Base-by-base conservation (phyloP, 1,139 yeast species). In the Yamadazyma atmosphaerica region DNA sequence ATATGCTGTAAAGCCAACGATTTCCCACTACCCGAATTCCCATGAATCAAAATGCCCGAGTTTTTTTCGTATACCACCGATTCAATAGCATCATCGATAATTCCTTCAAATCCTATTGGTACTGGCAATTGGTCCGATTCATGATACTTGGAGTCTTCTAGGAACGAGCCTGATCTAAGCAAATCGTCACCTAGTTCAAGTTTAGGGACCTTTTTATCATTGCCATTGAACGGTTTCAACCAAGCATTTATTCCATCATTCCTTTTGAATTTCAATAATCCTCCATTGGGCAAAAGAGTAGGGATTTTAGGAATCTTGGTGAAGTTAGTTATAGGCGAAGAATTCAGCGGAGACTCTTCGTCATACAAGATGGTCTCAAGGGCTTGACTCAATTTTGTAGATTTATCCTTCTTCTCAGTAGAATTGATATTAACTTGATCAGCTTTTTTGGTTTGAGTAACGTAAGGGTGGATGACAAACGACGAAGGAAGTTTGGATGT, bases 11-110 rank as follows among this genome's bases (percentile, higher is more conserved):
- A 56, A 0, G 83, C 52, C 2, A 79, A 63, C 0, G 92, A 65
- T 56, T 90, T 90, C 1, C 97, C 98, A 45, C 88, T 74, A 0
- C 96, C 97, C 0, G 87, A 67, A 27, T 81, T 67, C 0, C 98
- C 98, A 49, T 80, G 74, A 0, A 90, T 55, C 38, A 87, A 63
- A 1, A 64, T 51, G 2, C 94, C 88, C 2, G 71, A 50, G 41
- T 72, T 68, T 32, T 65, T 66, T 33, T 82, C 73, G 35, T 73
- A 56, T 10, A 67, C 55, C 9, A 86, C 56, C 1, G 75, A 59
- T 10, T 68, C 69, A 1, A 66, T 54, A 12, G 79, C 55, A n/a
- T 68, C 68, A 0, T 57, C 58, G 5, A 82, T 50, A 1, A 70
- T 55, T 2, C 60, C 54, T 28, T 81, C 83, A 34, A 83, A 66